phyloP scores from a whole-genome alignment of 495 filamentous ascomycete genomes.

The Bryoglossum gracile region DNA sequence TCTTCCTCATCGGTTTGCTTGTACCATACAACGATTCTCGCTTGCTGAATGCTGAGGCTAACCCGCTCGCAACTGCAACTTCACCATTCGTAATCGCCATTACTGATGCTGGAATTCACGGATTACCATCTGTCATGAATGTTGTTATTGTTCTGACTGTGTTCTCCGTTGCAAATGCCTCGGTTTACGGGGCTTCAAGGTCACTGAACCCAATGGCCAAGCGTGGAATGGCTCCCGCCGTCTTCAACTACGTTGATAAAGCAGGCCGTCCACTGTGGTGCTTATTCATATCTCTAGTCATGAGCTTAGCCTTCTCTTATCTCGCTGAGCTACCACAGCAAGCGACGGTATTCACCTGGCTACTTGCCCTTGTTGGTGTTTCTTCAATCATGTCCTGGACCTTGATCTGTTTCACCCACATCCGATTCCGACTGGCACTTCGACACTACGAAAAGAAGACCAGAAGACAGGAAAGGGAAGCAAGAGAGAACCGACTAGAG shows the following conservation, averaged over 20 bases:
- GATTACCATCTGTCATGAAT: slow-evolving; percentile 66
- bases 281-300: too few species aligned
- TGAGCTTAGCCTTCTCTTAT: too few species aligned
- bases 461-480: not conserved
- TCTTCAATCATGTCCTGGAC: not conserved
- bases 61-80: slow-evolving; percentile 44
- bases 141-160: slow-evolving; percentile 59
- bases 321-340: too few species aligned
- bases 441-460: too few species aligned
- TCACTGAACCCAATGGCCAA: not conserved
- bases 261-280: too few species aligned
- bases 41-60: slow-evolving; percentile 42
- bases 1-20: slow-evolving; percentile 61
- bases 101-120: slow-evolving; percentile 51
- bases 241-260: too few species aligned
- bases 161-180: slow-evolving; percentile 60
- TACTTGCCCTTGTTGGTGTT: too few species aligned
- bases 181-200: slow-evolving; percentile 1
- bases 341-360: too few species aligned
- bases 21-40: slow-evolving; percentile 47
- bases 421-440: too few species aligned
- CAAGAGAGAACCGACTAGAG: not conserved
- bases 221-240: not conserved
- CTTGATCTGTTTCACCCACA: not conserved
- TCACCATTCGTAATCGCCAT: slow-evolving; percentile 59